phyloP scores from a whole-genome alignment of 345 rosid species.

The Limnanthes douglasii region DNA sequence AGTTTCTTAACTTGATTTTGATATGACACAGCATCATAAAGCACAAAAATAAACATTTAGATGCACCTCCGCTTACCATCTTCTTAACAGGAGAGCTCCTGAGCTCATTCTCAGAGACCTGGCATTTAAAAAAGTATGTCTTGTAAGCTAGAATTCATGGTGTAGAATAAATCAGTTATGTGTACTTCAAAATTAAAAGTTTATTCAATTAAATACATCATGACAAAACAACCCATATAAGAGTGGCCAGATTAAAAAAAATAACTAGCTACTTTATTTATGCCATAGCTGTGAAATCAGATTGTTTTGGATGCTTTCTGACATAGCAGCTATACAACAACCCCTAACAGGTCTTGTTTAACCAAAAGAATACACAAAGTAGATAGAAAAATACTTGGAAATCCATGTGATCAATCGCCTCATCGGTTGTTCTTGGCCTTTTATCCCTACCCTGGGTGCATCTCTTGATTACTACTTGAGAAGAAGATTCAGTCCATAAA shows the following conservation, averaged over 20 bases:
- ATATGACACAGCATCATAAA: too few relatives aligned
- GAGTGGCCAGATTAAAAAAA: too few relatives aligned
- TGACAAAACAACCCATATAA: too few relatives aligned
- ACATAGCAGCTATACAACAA: not conserved
- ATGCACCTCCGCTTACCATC: slow-evolving; percentile 68
- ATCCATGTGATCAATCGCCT: slow-evolving; percentile 32
- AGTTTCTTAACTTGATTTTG: too few relatives aligned
- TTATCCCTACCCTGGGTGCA: slow-evolving; percentile 44
- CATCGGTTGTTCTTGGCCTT: slow-evolving; percentile 50
- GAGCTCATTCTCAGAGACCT: slow-evolving; percentile 25
- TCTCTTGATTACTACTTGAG: slow-evolving; percentile 12
- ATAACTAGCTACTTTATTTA: too few relatives aligned
- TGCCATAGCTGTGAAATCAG: too few relatives aligned
- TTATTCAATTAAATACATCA: too few relatives aligned
- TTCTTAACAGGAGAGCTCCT: slow-evolving; percentile 42
- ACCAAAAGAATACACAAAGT: not conserved
- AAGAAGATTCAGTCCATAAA: slow-evolving; percentile 53
- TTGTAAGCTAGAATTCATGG: not conserved
- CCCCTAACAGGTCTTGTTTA: not conserved
- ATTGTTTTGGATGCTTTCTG: too few relatives aligned
- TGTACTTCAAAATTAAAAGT: not conserved
- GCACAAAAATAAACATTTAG: too few relatives aligned
- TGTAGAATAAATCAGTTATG: not conserved
- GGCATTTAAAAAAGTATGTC: slow-evolving; percentile 11
- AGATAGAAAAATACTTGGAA: slow-evolving; percentile 13